phyloP scores from a whole-genome alignment of 768 basidiomycete genomes.

The Russula compacta region DNA sequence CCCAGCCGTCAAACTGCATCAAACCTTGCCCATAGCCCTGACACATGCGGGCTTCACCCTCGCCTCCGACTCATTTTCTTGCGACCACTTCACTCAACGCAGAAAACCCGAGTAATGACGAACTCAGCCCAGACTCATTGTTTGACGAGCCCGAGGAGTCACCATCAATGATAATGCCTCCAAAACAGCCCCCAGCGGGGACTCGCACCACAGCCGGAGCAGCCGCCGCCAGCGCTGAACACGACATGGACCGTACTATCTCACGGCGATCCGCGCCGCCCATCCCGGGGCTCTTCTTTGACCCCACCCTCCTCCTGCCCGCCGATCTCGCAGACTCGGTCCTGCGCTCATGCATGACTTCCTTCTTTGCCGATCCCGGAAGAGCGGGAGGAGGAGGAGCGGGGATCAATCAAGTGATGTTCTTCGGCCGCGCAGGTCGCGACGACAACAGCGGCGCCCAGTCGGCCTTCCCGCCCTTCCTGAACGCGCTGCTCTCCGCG shows the following conservation, averaged over 20 bases:
- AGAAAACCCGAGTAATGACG: constrained; percentile 6
- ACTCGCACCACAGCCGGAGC: background rate
- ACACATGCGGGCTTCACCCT: background rate
- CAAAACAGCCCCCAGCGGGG: background rate
- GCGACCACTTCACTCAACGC: background rate
- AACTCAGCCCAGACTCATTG: constrained; percentile 34
- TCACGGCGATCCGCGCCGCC: constrained; percentile 37
- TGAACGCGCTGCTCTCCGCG: constrained; percentile 43
- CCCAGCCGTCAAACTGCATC: background rate
- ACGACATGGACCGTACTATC: constrained; percentile 16
- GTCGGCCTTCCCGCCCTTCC: constrained; percentile 46
- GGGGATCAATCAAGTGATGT: constrained; percentile 72
- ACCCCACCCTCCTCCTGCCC: constrained; percentile 43
- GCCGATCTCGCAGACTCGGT: constrained; percentile 42
- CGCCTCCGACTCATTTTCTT: background rate
- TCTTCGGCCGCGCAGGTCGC: constrained; percentile 50
- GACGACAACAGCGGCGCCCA: constrained; percentile 13
- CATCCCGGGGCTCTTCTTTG: constrained; percentile 58
- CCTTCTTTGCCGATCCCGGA: constrained; percentile 38
- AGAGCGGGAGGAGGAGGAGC: background rate
- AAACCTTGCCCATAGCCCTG: background rate
- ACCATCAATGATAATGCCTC: background rate
- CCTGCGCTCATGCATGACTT: constrained; percentile 41
- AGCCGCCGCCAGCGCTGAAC: background rate
- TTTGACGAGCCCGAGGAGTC: constrained; percentile 36